These are phyloP conservation scores for Tetracladium marchalianum DNA, from an alignment of 495 filamentous ascomycete species.

Conservation along the genomic window DNA sequence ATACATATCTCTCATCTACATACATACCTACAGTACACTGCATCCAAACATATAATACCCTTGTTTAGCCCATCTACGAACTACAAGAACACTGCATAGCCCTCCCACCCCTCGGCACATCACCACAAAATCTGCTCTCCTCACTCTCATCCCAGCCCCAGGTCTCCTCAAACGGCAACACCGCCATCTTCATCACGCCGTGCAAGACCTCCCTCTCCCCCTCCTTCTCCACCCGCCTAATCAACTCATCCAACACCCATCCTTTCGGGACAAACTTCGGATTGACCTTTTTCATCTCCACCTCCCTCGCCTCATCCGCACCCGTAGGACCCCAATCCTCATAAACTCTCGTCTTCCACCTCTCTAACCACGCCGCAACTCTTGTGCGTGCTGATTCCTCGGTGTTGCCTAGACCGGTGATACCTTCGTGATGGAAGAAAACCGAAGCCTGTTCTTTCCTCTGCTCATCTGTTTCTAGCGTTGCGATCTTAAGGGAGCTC, in stretches of 20 bases:
- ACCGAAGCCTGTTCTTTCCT: slow-evolving; percentile 44
- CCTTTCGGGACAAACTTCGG: slow-evolving; percentile 82
- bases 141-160: slow-evolving; percentile 68
- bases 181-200: slow-evolving; percentile 66
- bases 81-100: slow-evolving; percentile 89
- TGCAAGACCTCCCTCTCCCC: slow-evolving; percentile 70
- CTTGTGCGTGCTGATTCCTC: slow-evolving; percentile 53
- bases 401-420: slow-evolving; percentile 34
- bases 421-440: slow-evolving; percentile 65
- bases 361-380: slow-evolving; percentile 65
- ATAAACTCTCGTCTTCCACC: slow-evolving; percentile 55
- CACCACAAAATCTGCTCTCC: slow-evolving; percentile 75
- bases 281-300: slow-evolving; percentile 73
- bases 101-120: slow-evolving; percentile 67
- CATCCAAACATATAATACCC: too few species aligned
- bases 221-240: slow-evolving; percentile 73
- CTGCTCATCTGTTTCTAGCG: slow-evolving; percentile 49
- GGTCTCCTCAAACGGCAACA: slow-evolving; percentile 72
- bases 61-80: slow-evolving; percentile 31
- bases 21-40: too few species aligned
- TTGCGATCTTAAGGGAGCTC: slow-evolving; percentile 41
- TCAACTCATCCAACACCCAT: slow-evolving; percentile 92
- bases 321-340: slow-evolving; percentile 57
- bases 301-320: slow-evolving; percentile 50
- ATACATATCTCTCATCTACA: too few species aligned